These are phyloP conservation scores for Melastoma candidum DNA, from an alignment of 441 rosid species.

Conservation along the genomic window DNA sequence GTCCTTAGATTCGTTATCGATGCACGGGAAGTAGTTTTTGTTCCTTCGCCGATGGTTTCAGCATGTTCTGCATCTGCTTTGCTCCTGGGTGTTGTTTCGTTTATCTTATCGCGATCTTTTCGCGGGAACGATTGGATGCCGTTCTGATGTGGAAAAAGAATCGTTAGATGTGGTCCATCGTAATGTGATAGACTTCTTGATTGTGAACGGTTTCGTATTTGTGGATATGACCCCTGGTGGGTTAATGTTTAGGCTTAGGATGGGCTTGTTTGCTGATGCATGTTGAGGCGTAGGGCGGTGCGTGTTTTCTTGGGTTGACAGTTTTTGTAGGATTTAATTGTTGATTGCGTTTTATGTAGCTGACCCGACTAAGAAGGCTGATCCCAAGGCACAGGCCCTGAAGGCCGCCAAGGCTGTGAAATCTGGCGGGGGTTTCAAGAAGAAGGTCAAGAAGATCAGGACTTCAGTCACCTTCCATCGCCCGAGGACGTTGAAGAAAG, in stretches of 20 bases:
- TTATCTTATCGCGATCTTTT: too few species aligned
- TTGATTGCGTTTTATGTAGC: slow-evolving; percentile 12
- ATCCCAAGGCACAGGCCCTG: slow-evolving; percentile 42
- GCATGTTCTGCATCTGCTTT: background rate
- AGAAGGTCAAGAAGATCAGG: slow-evolving; percentile 43
- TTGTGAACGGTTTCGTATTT: too few species aligned
- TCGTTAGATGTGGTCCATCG: too few species aligned
- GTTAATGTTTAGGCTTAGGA: too few species aligned
- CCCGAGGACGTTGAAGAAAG: slow-evolving; percentile 40
- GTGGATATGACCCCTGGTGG: too few species aligned
- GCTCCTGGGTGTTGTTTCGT: background rate
- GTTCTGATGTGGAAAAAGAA: too few species aligned
- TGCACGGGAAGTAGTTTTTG: background rate
- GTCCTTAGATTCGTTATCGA: background rate
- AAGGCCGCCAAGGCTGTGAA: slow-evolving; percentile 45
- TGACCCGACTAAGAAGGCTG: slow-evolving; percentile 30
- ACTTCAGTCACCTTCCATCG: slow-evolving; percentile 43
- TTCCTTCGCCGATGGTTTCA: background rate
- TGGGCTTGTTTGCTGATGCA: too few species aligned
- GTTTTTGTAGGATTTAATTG: background rate
- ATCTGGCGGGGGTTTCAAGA: slow-evolving; percentile 34
- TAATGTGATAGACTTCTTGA: too few species aligned
- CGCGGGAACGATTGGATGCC: too few species aligned
- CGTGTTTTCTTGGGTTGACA: background rate
- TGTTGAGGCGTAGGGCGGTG: too few species aligned